These are phyloP conservation scores for Plasmodium vivax DNA, from an alignment of 169 alveolate species.

Conservation along the genomic window DNA sequence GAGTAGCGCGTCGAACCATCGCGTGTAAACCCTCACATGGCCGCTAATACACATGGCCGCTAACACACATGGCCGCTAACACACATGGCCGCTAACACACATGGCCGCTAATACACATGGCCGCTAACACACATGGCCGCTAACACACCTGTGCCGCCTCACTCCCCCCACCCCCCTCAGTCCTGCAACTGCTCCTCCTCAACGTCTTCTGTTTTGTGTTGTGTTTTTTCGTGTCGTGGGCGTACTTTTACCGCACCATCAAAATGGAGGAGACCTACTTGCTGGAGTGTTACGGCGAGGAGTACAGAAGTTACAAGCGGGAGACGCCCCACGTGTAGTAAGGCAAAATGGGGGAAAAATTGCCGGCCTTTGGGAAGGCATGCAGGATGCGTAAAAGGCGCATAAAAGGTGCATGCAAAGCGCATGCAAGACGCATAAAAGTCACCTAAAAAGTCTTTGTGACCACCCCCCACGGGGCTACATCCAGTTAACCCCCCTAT, in stretches of 20 bases:
- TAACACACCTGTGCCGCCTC: neutral
- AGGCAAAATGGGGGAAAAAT: neutral
- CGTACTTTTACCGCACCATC: slow-evolving; percentile 26
- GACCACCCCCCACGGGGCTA: neutral
- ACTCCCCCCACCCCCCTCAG: neutral
- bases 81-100: neutral
- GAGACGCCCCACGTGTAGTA: slow-evolving; percentile 64
- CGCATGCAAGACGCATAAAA: neutral
- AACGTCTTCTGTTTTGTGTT: slow-evolving; percentile 17
- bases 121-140: no score
- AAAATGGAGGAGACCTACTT: slow-evolving; percentile 34
- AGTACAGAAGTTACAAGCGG: slow-evolving; percentile 25
- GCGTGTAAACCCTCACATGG: neutral
- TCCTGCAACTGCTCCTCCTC: slow-evolving; percentile 21
- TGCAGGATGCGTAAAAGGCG: neutral
- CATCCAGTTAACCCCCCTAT: neutral
- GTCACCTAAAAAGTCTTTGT: neutral
- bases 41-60: neutral
- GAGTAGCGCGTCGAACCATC: neutral
- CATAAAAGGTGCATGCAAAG: neutral
- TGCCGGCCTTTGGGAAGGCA: neutral
- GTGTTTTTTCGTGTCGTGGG: slow-evolving; percentile 35
- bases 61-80: no score
- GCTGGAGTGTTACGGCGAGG: slow-evolving; percentile 39
- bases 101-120: neutral